Percentiles rank a stretch among this genome's conserved stretches.
These are phyloP conservation scores for Cryptosporidium bovis DNA, from an alignment of 169 alveolate genomes.

Conservation along the genomic window DNA sequence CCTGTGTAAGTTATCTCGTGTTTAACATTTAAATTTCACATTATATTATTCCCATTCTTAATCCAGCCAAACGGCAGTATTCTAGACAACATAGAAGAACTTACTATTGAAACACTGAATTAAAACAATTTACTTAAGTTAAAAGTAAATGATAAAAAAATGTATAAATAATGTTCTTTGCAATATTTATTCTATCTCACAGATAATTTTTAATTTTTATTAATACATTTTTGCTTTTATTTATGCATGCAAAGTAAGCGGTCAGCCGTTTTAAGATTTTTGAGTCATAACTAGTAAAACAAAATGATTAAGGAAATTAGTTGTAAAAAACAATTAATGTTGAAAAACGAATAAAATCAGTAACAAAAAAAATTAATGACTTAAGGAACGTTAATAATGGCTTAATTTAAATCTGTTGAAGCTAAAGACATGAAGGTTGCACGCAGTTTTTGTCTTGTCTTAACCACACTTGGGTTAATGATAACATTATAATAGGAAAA, in stretches of 20 bases:
- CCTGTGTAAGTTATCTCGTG: conserved; percentile 18
- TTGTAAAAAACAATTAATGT: neutral
- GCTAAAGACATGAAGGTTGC: conserved; percentile 66
- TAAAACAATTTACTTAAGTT: too few species aligned
- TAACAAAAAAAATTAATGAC: neutral
- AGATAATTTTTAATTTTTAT: too few species aligned
- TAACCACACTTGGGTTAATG: conserved; percentile 37
- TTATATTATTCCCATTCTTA: neutral
- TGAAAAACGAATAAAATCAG: neutral
- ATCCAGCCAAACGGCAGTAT: conserved; percentile 12
- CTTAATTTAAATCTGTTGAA: neutral
- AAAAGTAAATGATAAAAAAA: too few species aligned
- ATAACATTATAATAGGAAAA: neutral
- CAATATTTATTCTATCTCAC: too few species aligned
- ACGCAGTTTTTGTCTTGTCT: conserved; percentile 76
- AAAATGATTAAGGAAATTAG: too few species aligned
- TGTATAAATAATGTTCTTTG: too few species aligned
- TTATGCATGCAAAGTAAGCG: too few species aligned
- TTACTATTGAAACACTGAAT: neutral
- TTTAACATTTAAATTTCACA: neutral
- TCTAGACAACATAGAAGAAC: conserved; percentile 23
- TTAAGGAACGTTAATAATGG: neutral
- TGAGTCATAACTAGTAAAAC: too few species aligned
- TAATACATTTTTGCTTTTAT: too few species aligned
- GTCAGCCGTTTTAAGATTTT: too few species aligned